Evolutionary conservation across 768 basidiomycete species (phyloP).

Genomic region (Kwoniella dejecticola): DNA sequence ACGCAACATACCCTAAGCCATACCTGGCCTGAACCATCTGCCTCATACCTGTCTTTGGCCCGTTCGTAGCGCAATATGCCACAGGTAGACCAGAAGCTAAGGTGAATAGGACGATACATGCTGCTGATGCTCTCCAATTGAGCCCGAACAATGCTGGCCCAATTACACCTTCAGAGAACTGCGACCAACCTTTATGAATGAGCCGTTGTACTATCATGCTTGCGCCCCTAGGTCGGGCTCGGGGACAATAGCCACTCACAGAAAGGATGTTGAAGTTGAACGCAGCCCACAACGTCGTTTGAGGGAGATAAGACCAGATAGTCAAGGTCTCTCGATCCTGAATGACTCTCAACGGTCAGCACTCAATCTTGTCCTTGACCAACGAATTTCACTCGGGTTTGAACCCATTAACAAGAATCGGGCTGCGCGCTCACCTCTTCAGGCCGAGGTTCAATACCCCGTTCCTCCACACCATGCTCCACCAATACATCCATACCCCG

Average conservation of each 20-base stretch:
- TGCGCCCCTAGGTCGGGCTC: background rate
- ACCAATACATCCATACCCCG: slow-evolving; percentile 39
- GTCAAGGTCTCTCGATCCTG: slow-evolving; percentile 46
- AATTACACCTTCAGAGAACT: slow-evolving; percentile 45
- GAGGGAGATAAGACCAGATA: slow-evolving; percentile 46
- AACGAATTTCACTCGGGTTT: background rate
- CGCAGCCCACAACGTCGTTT: slow-evolving; percentile 50
- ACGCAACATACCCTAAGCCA: slow-evolving; percentile 59
- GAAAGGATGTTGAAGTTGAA: slow-evolving; percentile 52
- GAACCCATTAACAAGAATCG: background rate
- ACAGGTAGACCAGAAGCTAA: slow-evolving; percentile 26
- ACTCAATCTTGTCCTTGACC: background rate
- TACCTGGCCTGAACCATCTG: slow-evolving; percentile 77
- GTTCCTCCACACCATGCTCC: slow-evolving; percentile 46
- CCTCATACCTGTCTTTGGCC: slow-evolving; percentile 75
- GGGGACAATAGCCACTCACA: slow-evolving; percentile 18
- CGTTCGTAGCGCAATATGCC: slow-evolving; percentile 33
- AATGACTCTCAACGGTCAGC: background rate
- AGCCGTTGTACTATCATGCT: background rate
- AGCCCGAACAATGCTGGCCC: slow-evolving; percentile 40
- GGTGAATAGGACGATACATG: slow-evolving; percentile 39
- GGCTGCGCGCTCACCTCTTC: slow-evolving; percentile 45
- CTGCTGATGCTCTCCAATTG: slow-evolving; percentile 26
- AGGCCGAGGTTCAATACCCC: slow-evolving; percentile 48
- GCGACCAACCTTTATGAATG: background rate